A percentile compares a stretch with the other conserved stretches of the same genome.
These are phyloP conservation scores for Penicillium paradoxum DNA, from an alignment of 495 filamentous ascomycete species.

Conservation along the genomic window DNA sequence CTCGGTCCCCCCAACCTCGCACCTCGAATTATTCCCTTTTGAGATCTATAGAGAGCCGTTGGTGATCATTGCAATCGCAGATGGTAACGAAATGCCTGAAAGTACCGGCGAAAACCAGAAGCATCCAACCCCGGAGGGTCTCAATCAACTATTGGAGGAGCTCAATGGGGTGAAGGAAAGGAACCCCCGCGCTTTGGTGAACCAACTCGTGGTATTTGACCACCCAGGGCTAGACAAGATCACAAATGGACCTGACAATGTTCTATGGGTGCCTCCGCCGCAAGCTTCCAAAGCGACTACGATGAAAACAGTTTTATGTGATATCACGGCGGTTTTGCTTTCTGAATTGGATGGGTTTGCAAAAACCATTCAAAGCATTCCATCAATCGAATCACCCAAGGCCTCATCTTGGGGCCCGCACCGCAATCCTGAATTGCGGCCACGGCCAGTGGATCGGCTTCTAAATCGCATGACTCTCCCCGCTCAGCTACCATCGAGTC, in stretches of 20 bases:
- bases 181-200: conserved; percentile 70
- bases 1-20: conserved; percentile 69
- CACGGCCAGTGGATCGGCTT: conserved; percentile 40
- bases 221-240: conserved; percentile 43
- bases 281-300: conserved; percentile 74
- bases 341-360: conserved; percentile 85
- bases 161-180: conserved; percentile 52
- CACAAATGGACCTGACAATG: conserved; percentile 41
- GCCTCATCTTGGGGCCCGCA: conserved; percentile 45
- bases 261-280: conserved; percentile 68
- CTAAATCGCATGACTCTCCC: conserved; percentile 79
- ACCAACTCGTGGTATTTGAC: conserved; percentile 77
- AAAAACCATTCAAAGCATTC: conserved; percentile 74
- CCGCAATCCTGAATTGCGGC: conserved; percentile 41
- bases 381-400: conserved; percentile 71
- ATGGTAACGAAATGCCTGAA: conserved; percentile 54
- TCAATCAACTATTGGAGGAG: conserved; percentile 64
- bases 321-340: conserved; percentile 77
- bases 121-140: conserved; percentile 35
- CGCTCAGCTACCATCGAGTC: conserved; percentile 49
- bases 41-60: conserved; percentile 78
- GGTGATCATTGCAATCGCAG: conserved; percentile 72
- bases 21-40: conserved; percentile 75
- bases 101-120: conserved; percentile 29
- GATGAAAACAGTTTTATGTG: conserved; percentile 91